Conservation (phyloP, 805 yeast genomes). For the Isabelozyma rhagii region DNA sequence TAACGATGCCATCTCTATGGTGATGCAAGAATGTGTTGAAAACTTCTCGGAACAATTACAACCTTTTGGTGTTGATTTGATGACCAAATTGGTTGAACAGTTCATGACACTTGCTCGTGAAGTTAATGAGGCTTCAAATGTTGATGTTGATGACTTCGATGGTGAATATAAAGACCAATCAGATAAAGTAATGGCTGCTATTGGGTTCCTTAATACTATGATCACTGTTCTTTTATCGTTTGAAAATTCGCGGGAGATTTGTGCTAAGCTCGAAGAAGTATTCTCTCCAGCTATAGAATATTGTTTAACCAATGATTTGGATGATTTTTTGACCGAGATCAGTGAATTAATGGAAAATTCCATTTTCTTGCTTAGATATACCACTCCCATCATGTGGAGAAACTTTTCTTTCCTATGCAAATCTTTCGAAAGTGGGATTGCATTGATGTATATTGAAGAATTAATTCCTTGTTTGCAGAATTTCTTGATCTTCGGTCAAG, state of each 20-base stretch:
- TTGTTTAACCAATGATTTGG: conserved; percentile 62
- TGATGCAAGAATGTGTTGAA: conserved; percentile 95
- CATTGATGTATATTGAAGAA: conserved; percentile 72
- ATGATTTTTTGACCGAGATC: conserved; percentile 72
- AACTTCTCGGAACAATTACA: conserved; percentile 79
- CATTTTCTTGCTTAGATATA: conserved; percentile 32
- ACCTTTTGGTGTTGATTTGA: conserved; percentile 69
- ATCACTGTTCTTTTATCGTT: conserved; percentile 77
- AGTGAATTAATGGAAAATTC: conserved; percentile 64
- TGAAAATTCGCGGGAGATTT: conserved; percentile 72
- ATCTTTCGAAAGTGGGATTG: conserved; percentile 35
- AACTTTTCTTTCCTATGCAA: conserved; percentile 49
- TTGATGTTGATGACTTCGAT: conserved; percentile 23
- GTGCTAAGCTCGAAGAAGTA: conserved; percentile 60
- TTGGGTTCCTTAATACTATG: conserved; percentile 78
- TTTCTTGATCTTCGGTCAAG: conserved; percentile 55
- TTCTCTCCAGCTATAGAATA: conserved; percentile 67
- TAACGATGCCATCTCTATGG: conserved; percentile 80
- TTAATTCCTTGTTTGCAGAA: conserved; percentile 70
- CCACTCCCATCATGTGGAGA: conserved; percentile 73
- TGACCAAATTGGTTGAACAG: conserved; percentile 64
- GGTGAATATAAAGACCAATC: conserved; percentile 33
- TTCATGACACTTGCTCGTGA: conserved; percentile 43
- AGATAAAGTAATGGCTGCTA: conserved; percentile 79
- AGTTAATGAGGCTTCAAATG: conserved; percentile 50